Evolutionary conservation across 2,329 filamentous ascomycete species (phyloP), one percentile per base, ranked within the genome.

Genomic region (Botrytis cinerea): DNA sequence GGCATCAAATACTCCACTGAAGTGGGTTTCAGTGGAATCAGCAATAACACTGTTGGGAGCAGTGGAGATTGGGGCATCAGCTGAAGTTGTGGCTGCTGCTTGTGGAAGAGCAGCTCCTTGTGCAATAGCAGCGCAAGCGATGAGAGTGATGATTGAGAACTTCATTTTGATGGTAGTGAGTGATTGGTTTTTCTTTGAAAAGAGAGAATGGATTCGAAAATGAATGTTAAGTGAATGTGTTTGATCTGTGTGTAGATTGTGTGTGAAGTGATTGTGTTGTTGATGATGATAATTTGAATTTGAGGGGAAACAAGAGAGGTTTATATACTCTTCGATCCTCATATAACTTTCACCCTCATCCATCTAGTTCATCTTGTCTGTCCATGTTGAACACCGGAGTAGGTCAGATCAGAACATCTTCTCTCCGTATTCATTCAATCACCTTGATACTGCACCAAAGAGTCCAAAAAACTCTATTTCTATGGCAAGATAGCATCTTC

Each of bases 321-420:
- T 67, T 54, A 68, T 68, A 68, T 68, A 54, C 25, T 40, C 10
- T 40, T 68, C n/a, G 7, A 6, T 38, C 22, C 32, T 67, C 46
- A 54, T 48, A 54, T n/a, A 51, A 40, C 64, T 43, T 67, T 38
- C 14, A 68, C 20, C 35, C 35, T 20, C 38, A n/a, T 16, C 25
- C 12, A 32, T 61, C 35, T 38, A 28, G n/a, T 28, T 28, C n/a
- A 18, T 57, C n/a, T 40, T 40, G 35, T 25, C 35, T 38, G 35
- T n/a, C 14, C 59, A 40, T 38, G 12, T 25, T 22, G 22, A 40
- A 7, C 59, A 40, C 22, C 10, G 14, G n/a, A 22, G 2, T 12
- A 61, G 14, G 7, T 12, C 20, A 40, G 20, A n/a, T 18, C 20
- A 40, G 9, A 60, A 10, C 28, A 2, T 28, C n/a, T 18, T 28